Evolutionary conservation across 352 stramenopile genomes (phyloP).

Genomic region (Phytopythium chamaehyphon): DNA sequence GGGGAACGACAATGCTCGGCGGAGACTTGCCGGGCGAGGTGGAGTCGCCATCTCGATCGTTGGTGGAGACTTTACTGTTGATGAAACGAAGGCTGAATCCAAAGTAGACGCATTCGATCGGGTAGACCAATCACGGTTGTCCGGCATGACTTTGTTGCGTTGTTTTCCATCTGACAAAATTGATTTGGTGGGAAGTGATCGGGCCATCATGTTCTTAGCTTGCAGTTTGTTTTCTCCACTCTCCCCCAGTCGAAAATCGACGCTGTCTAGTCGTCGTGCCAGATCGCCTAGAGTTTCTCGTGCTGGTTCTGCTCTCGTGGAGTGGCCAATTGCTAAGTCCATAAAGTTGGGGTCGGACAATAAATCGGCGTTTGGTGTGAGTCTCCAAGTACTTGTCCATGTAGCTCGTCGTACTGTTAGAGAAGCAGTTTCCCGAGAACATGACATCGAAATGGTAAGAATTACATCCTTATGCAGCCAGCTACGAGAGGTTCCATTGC

Average conservation of each 20-base stretch:
- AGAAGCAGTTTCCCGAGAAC: slow-evolving; percentile 16
- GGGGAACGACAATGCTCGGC: slow-evolving; percentile 4
- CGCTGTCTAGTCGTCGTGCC: neutral
- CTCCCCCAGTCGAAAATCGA: no score
- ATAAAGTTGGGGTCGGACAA: slow-evolving; percentile 11
- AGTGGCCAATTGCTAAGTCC: neutral
- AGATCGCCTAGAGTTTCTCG: neutral
- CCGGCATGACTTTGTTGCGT: slow-evolving; percentile 1
- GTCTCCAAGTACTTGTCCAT: slow-evolving; percentile 43
- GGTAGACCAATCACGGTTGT: neutral
- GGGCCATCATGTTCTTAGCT: neutral
- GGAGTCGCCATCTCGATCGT: neutral
- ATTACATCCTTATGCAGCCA: slow-evolving; percentile 57
- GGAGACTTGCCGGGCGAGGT: neutral
- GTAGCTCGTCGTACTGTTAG: slow-evolving; percentile 51
- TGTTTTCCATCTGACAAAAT: neutral
- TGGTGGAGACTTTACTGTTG: neutral
- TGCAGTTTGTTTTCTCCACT: neutral
- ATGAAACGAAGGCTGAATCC: slow-evolving; percentile 2
- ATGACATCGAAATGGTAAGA: slow-evolving; percentile 40
- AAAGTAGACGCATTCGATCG: neutral
- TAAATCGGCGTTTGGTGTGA: slow-evolving; percentile 20
- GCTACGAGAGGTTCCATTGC: slow-evolving; percentile 17
- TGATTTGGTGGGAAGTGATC: slow-evolving; percentile 4
- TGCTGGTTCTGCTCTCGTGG: neutral